Evolutionary conservation across 2,329 filamentous ascomycete species (phyloP).

Genomic region (Ophiocordyceps camponoti-floridani): DNA sequence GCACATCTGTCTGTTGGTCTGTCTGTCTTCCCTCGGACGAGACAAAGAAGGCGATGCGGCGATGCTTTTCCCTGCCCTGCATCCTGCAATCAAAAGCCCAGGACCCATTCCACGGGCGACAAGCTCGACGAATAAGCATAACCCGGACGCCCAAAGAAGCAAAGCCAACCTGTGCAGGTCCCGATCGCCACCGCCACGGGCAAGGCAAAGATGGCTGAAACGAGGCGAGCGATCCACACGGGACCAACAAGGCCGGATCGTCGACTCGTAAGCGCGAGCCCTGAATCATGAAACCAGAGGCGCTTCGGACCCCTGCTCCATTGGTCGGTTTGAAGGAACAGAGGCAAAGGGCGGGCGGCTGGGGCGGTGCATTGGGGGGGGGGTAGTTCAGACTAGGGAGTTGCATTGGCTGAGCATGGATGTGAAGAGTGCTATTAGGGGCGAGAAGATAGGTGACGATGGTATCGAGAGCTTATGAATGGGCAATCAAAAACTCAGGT

Average conservation of each 20-base stretch:
- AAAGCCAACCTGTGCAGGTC: not conserved
- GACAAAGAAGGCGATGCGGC: not conserved
- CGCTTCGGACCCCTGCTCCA: not conserved
- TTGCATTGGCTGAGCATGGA: too few species aligned
- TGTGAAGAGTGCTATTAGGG: too few species aligned
- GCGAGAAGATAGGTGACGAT: too few species aligned
- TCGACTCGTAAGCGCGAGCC: not conserved
- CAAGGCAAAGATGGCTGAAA: too few species aligned
- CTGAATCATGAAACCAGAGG: not conserved
- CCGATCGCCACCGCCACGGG: too few species aligned
- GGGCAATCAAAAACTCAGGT: too few species aligned
- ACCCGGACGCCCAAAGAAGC: not conserved
- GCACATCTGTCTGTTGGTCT: not conserved
- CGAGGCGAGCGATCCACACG: too few species aligned
- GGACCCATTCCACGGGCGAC: not conserved
- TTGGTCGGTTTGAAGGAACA: not conserved
- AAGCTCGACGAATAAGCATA: not conserved
- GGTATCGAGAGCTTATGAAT: too few species aligned
- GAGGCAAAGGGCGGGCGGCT: not conserved
- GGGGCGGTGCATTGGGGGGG: not conserved
- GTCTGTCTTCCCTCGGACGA: not conserved
- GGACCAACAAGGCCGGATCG: too few species aligned
- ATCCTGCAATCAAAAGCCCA: not conserved
- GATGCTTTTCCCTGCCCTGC: not conserved
- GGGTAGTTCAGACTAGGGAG: too few species aligned